Conservation (phyloP, 805 yeast species). For the Wickerhamomyces sydowiorum region DNA sequence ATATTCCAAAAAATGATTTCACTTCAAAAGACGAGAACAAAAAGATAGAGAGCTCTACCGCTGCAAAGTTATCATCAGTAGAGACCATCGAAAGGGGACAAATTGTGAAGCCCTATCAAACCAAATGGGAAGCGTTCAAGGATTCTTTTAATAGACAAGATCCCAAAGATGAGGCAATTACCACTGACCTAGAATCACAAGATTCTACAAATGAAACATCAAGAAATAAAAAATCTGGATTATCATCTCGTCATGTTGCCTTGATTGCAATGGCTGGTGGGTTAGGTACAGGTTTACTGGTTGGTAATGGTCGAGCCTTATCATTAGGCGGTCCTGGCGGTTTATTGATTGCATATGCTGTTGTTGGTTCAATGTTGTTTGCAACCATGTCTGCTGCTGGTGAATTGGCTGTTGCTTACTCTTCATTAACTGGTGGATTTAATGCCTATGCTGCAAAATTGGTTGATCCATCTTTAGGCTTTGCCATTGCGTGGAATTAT, state of each 20-base stretch:
- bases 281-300: slow-evolving; percentile 70
- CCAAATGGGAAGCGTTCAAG: slow-evolving; percentile 21
- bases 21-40: too few relatives aligned
- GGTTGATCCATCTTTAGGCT: slow-evolving; percentile 51
- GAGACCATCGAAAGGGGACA: not conserved
- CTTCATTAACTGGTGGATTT: slow-evolving; percentile 56
- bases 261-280: slow-evolving; percentile 79
- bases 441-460: slow-evolving; percentile 51
- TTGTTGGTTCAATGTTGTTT: slow-evolving; percentile 54
- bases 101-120: not conserved
- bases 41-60: too few relatives aligned
- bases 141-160: slow-evolving; percentile 21
- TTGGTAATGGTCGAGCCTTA: slow-evolving; percentile 49
- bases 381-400: slow-evolving; percentile 60
- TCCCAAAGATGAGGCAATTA: not conserved
- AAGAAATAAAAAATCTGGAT: slow-evolving; percentile 1
- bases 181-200: slow-evolving; percentile 5
- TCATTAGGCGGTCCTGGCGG: slow-evolving; percentile 42
- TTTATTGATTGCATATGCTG: slow-evolving; percentile 47
- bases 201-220: not conserved
- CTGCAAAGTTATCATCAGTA: too few relatives aligned
- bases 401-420: slow-evolving; percentile 58
- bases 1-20: not conserved
- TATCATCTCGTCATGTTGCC: slow-evolving; percentile 16
- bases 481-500: slow-evolving; percentile 59